Evolutionary conservation across 176 grass and related monocot genomes (phyloP), one percentile per base, ranked within the genome.

Genomic region (Chloris gayana): DNA sequence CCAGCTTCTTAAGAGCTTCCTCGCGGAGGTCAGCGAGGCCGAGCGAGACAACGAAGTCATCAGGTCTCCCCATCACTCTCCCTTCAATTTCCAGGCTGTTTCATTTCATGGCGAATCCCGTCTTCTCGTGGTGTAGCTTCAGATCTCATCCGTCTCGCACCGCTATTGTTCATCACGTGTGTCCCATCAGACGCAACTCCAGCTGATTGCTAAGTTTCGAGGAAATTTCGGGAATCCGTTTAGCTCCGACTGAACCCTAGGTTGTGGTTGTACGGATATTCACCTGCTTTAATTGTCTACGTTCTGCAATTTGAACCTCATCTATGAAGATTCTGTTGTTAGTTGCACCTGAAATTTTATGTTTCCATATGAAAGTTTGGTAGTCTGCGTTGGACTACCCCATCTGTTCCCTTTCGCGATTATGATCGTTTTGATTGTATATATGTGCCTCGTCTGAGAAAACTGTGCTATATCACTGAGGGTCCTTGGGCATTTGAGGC

Each of bases 1-100:
- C 72, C 78, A 85, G 75, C 92, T 99, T 64, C 72, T 98, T 27
- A 99, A 93, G 88, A 95, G 86, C 80, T 99, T 99, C 88, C 80
- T 95, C 39, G 88, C 93, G 22, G 93, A 99, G 88, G 97, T 99
- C 76, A 87, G 93, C 93, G 88, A 93, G 78, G 93, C 69, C 33
- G 97, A 99, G 88, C 89, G 97, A 68, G 93, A 95, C 64, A 96
- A 93, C 88, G 93, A 99, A 83, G 97, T 95, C 57, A 19, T 26
- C 72, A 93, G 93, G 97, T 96, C 9, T 15, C 58, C 2, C 1
- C 2, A 9, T 14, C 32, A 6, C 69, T 9, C 33, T 7, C 14
- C 49, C 74, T 34, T 21, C 44, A 14, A 44, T 44, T 44, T 12
- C 41, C 41, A 1, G 68, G 6, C 71, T 19, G 39, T 74, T 53